phyloP scores from a whole-genome alignment of 2,329 filamentous ascomycete genomes.

The Pestalotiopsis sp. region DNA sequence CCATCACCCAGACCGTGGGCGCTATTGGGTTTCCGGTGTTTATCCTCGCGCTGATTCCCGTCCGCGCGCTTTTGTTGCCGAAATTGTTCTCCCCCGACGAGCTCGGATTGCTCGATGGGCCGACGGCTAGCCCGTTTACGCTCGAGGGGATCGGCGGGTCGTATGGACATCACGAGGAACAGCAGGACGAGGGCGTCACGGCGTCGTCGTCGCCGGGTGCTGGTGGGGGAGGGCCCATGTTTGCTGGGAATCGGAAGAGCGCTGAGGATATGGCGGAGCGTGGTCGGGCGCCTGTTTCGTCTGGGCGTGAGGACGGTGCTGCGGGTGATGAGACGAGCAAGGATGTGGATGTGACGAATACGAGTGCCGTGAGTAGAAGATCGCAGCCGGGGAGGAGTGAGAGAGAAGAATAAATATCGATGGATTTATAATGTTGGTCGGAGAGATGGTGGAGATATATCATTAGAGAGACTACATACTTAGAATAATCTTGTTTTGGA shows the following conservation, averaged over 20 bases:
- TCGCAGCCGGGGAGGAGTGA: background rate
- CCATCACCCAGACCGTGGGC: slow-evolving; percentile 81
- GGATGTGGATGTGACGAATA: slow-evolving; percentile 26
- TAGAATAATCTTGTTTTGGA: too few relatives aligned
- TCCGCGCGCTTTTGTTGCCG: slow-evolving; percentile 67
- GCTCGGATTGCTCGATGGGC: slow-evolving; percentile 67
- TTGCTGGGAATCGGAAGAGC: slow-evolving; percentile 25
- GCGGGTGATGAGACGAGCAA: slow-evolving; percentile 18
- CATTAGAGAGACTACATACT: too few relatives aligned
- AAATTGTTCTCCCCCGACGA: slow-evolving; percentile 62
- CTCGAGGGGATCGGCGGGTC: slow-evolving; percentile 75
- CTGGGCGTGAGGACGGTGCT: slow-evolving; percentile 18
- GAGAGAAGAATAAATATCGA: background rate
- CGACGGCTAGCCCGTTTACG: slow-evolving; percentile 74
- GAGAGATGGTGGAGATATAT: background rate
- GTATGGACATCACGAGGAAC: slow-evolving; percentile 45
- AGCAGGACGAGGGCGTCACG: slow-evolving; percentile 11
- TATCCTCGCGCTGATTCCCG: slow-evolving; percentile 70
- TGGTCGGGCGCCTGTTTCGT: slow-evolving; percentile 25
- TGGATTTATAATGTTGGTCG: background rate
- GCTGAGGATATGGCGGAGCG: slow-evolving; percentile 40
- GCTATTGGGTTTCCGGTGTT: slow-evolving; percentile 81
- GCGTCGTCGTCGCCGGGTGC: background rate
- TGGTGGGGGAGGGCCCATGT: background rate
- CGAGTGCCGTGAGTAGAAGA: background rate